phyloP scores from a whole-genome alignment of 2,329 filamentous ascomycete genomes.

The Arthrobotrys conoides region DNA sequence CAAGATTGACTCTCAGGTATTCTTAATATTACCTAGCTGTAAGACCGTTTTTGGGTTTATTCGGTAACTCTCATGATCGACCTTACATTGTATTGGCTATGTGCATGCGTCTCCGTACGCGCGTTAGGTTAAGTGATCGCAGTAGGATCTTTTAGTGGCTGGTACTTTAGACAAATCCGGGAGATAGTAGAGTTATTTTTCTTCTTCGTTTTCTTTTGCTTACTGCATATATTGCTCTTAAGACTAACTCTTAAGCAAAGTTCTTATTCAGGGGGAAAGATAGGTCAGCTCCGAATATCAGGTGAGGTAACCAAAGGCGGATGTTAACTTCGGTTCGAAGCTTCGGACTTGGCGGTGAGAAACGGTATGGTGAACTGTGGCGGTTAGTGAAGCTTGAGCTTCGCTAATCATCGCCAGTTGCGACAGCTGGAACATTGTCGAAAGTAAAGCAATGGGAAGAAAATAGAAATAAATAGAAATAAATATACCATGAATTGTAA shows the following conservation, averaged over 20 bases:
- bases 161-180: slow-evolving; percentile 52
- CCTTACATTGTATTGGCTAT: slow-evolving; percentile 57
- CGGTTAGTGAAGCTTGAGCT: slow-evolving; percentile 1
- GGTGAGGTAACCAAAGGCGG: slow-evolving; percentile 7
- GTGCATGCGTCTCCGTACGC: slow-evolving; percentile 52
- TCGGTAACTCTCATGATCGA: slow-evolving; percentile 38
- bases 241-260: neutral
- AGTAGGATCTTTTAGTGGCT: slow-evolving; percentile 32
- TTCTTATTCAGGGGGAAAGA: neutral
- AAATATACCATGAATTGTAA: slow-evolving; percentile 15
- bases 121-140: slow-evolving; percentile 34
- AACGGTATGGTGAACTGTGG: slow-evolving; percentile 12
- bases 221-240: slow-evolving; percentile 36
- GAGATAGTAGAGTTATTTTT: slow-evolving; percentile 1
- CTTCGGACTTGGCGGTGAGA: slow-evolving; percentile 22
- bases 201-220: too few relatives aligned
- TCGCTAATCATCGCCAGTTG: slow-evolving; percentile 28
- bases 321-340: slow-evolving; percentile 3
- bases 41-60: slow-evolving; percentile 23
- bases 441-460: neutral
- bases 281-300: slow-evolving; percentile 22
- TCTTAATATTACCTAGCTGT: slow-evolving; percentile 15
- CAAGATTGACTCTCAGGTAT: slow-evolving; percentile 14
- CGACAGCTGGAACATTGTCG: slow-evolving; percentile 13
- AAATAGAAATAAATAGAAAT: neutral